phyloP scores from a whole-genome alignment of 2,329 filamentous ascomycete genomes.

The Diaporthe citriasiana region DNA sequence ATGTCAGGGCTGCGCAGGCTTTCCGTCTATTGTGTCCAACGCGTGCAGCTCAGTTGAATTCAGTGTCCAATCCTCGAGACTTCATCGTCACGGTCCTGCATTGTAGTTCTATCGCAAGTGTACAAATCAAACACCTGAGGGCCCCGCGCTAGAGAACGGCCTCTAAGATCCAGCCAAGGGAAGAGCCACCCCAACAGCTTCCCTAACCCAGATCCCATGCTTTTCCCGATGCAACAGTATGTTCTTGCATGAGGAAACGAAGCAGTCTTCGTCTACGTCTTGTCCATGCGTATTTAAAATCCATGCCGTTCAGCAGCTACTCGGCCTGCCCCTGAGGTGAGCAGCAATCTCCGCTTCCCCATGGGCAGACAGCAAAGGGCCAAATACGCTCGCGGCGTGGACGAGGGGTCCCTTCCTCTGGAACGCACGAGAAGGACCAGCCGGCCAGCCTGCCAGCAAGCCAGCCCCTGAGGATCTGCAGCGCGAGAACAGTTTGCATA shows the following conservation, averaged over 20 bases:
- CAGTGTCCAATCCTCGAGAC: not conserved
- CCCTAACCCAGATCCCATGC: slow-evolving; percentile 33
- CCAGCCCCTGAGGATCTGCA: slow-evolving; percentile 36
- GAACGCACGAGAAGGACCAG: slow-evolving; percentile 27
- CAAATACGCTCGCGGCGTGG: not conserved
- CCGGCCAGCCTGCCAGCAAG: slow-evolving; percentile 15
- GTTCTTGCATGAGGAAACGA: not conserved
- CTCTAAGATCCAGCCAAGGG: slow-evolving; percentile 19
- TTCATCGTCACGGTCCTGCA: not conserved
- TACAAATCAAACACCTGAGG: slow-evolving; percentile 20
- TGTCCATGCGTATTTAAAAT: not conserved
- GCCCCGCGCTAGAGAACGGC: slow-evolving; percentile 35
- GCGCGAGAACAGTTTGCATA: slow-evolving; percentile 29
- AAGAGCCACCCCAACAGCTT: slow-evolving; percentile 25
- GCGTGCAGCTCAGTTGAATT: no score
- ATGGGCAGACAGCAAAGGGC: not conserved
- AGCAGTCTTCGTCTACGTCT: not conserved
- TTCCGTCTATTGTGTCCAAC: not conserved
- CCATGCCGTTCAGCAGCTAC: not conserved
- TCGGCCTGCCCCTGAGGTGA: slow-evolving; percentile 9
- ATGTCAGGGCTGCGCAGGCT: not conserved
- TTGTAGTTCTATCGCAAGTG: not conserved
- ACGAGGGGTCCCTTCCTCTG: slow-evolving; percentile 7
- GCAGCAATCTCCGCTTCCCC: slow-evolving; percentile 17
- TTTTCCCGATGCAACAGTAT: not conserved